Base-by-base conservation (phyloP, 768 basidiomycete species). In the Boletus bicolor region DNA sequence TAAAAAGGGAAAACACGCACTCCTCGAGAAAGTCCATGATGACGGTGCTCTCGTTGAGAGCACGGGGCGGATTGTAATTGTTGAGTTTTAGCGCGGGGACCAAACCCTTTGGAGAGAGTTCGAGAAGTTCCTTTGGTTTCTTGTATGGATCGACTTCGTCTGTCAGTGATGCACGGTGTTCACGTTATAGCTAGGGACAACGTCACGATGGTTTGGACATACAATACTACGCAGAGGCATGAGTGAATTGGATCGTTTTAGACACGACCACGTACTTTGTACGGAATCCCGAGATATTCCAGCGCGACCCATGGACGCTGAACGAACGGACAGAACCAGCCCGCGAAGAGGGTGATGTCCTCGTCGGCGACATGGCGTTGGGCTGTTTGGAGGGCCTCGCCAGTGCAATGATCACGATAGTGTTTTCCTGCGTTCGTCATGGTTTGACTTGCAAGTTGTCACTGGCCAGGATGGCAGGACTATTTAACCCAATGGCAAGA, bases 91-190 rank as follows among this genome's bases (percentile, higher is more conserved):
- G 62, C 0, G 79, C 89, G 0, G 91, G 90, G 1, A 94, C 89
- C 4, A 93, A 78, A 0, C 91, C 90, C 63, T 89, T 90, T 1
- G 91, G 89, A 17, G 89, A 91, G 17, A 91, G 76, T 37, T 88
- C 82, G n/a, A 94, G 76, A 21, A 93, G 79, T 34, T 89, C 89
- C 47, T 82, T 69, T 0, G 91, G 87, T 61, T 92, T 93, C 72
- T 84, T 83, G 75, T 92, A 91, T 19, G 89, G 87, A 69, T 91
- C 86, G 30, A 90, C 86, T 70, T 91, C 89, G 62, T 86, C 89
- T 90, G 55, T 51, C 38, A 28, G 30, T 5, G 24, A 24, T 7
- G 9, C 12, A 51, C 6, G 21, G 34, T 15, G 32, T 49, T 44
- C 42, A 28, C 28, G 9, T 26, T 28, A 60, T 53, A 11, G 21